phyloP scores from a whole-genome alignment of 2,329 filamentous ascomycete genomes.

The Monilinia fructigena region DNA sequence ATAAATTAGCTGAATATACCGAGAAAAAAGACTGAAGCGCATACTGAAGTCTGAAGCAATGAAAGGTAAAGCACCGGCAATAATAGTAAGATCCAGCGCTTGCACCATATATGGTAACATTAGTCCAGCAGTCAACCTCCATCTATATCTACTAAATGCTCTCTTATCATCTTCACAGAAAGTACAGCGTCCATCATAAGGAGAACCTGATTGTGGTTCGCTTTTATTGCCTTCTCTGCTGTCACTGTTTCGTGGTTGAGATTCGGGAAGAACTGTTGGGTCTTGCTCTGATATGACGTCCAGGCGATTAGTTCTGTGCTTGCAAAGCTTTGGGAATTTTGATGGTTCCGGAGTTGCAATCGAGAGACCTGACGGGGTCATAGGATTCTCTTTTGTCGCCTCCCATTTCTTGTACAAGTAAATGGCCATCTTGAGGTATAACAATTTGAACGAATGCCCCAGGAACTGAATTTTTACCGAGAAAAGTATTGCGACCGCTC shows the following conservation, averaged over 20 bases:
- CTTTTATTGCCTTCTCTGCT: background rate
- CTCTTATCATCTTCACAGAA: constrained; percentile 39
- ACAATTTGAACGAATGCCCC: background rate
- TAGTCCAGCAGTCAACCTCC: constrained; percentile 59
- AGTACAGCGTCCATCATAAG: constrained; percentile 22
- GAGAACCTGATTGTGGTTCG: background rate
- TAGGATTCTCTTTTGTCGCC: background rate
- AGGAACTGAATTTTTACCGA: background rate
- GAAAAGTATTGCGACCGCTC: background rate
- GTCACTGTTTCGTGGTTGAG: background rate
- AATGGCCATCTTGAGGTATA: background rate
- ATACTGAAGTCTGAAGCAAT: constrained; percentile 65
- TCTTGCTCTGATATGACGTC: constrained; percentile 1
- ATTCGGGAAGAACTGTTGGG: background rate
- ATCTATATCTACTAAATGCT: constrained; percentile 48
- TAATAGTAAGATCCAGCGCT: constrained; percentile 63
- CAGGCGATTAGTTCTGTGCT: background rate
- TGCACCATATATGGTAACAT: constrained; percentile 60
- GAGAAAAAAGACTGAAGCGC: constrained; percentile 25
- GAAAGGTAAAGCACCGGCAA: constrained; percentile 58
- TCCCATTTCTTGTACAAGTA: constrained; percentile 21
- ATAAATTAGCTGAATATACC: constrained; percentile 7
- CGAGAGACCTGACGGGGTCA: background rate
- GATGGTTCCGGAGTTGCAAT: background rate
- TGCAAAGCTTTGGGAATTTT: background rate